Evolutionary conservation across 495 filamentous ascomycete genomes (phyloP), one percentile per base, ranked within the genome.

Genomic region (Penicillium samsonianum): DNA sequence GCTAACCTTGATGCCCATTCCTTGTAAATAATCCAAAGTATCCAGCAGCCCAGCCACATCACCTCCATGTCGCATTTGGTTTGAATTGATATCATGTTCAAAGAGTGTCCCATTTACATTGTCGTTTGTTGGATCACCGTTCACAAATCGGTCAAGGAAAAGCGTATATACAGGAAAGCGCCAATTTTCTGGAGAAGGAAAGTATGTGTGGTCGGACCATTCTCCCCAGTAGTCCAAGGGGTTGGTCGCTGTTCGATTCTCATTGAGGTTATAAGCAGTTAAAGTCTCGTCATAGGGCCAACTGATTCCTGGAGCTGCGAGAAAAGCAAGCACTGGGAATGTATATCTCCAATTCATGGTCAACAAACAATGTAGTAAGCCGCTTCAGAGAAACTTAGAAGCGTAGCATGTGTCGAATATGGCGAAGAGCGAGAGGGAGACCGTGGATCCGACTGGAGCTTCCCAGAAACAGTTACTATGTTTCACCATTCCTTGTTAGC

Each of bases 11-110:
- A 89, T 84, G 2, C 88, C 88, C 84, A 89, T 84, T 42, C 88
- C 88, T 55, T 87, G 84, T 38, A 91, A 65, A 68, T 91, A 91
- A 63, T 91, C 88, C 51, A 91, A 72, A 16, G 83, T 85, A 58
- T 87, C 83, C 43, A 83, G 60, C 33, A 91, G 54, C 8, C 88
- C 88, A 43, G 73, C 75, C 23, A 88, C 75, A 67, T 91, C 88
- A 37, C 88, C 88, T 35, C 88, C 88, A 72, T 88, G 84, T n/a
- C 88, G 84, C 70, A 90, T 81, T 67, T 90, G 87, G 53, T 83
- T 91, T 51, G 81, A 84, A 57, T 78, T 78, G 31, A 84, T 63
- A 65, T 90, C 87, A 65, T 88, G 86, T 67, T 91, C 88, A 63
- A 83, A 90, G 8, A 80, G 50, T 0, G 86, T 90, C 3, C 77